A percentile compares a stretch with the other conserved stretches of the same genome.
Conservation (phyloP, 2,329 filamentous ascomycete species). For the Ophiocordyceps camponoti-floridani region DNA sequence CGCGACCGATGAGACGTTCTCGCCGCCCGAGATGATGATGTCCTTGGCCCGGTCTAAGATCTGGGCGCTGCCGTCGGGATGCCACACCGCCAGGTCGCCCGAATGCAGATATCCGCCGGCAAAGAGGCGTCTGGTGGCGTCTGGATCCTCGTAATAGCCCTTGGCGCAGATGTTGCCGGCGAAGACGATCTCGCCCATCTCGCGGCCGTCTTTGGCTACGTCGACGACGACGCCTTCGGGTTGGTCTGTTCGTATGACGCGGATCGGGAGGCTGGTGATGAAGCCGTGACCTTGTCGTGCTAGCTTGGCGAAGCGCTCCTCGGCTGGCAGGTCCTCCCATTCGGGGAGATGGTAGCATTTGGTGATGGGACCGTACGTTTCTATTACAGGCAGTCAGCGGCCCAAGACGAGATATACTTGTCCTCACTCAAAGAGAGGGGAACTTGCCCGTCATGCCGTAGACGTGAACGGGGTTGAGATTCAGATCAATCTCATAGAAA, state of each 20-base stretch:
- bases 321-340: slow-evolving; percentile 58
- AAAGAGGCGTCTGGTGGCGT: slow-evolving; percentile 75
- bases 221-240: slow-evolving; percentile 36
- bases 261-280: slow-evolving; percentile 60
- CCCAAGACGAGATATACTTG: no score
- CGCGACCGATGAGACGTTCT: slow-evolving; percentile 91
- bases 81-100: slow-evolving; percentile 85
- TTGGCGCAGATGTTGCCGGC: slow-evolving; percentile 80
- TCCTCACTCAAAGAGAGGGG: not conserved
- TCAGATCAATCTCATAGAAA: slow-evolving; percentile 33
- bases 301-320: slow-evolving; percentile 78
- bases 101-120: slow-evolving; percentile 74
- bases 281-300: slow-evolving; percentile 88
- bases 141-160: slow-evolving; percentile 80
- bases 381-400: slow-evolving; percentile 7
- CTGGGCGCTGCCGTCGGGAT: slow-evolving; percentile 77
- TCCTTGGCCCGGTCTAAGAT: slow-evolving; percentile 92
- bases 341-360: slow-evolving; percentile 77
- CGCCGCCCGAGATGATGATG: slow-evolving; percentile 93
- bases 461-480: slow-evolving; percentile 80
- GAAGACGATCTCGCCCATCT: slow-evolving; percentile 53
- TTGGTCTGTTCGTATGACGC: slow-evolving; percentile 66
- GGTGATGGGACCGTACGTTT: slow-evolving; percentile 92
- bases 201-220: slow-evolving; percentile 27
- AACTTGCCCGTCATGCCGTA: slow-evolving; percentile 51